These are phyloP conservation scores for Sphagnum fallax DNA, from an alignment of 228 moss, liverwort and hornwort genomes.

Conservation along the genomic window DNA sequence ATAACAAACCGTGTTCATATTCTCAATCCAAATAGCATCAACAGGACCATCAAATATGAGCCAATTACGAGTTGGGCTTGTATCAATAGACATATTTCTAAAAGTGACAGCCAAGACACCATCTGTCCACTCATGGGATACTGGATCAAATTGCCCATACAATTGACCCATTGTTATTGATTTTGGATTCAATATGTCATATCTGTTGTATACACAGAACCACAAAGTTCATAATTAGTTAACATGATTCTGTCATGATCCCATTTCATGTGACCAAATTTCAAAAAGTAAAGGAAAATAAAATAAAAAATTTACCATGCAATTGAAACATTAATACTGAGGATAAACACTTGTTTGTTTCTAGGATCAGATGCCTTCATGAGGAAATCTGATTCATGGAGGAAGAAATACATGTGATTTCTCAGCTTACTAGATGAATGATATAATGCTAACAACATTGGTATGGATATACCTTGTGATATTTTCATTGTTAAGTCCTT, in stretches of 20 bases:
- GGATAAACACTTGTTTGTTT: too few relatives aligned
- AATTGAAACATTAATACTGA: too few relatives aligned
- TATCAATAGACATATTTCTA: slow-evolving; percentile 73
- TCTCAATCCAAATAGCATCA: slow-evolving; percentile 90
- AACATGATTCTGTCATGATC: too few relatives aligned
- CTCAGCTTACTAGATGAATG: too few relatives aligned
- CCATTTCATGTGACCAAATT: too few relatives aligned
- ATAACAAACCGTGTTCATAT: slow-evolving; percentile 62
- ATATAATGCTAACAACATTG: too few relatives aligned
- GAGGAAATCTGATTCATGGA: too few relatives aligned
- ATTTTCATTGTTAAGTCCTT: slow-evolving; percentile 65
- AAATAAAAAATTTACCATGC: too few relatives aligned
- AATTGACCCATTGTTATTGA: slow-evolving; percentile 82
- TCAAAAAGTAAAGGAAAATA: too few relatives aligned
- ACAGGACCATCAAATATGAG: slow-evolving; percentile 81
- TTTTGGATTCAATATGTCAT: slow-evolving; percentile 66
- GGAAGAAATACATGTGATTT: too few relatives aligned
- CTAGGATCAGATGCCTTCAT: too few relatives aligned
- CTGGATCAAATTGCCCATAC: slow-evolving; percentile 77
- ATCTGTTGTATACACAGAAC: slow-evolving; percentile 17
- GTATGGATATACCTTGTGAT: slow-evolving; percentile 34
- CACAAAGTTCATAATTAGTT: too few relatives aligned
- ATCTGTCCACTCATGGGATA: slow-evolving; percentile 80
- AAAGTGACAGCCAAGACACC: slow-evolving; percentile 68
- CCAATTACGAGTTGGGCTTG: slow-evolving; percentile 60